A percentile compares a stretch with the other conserved stretches of the same genome.
Conservation (phyloP, 345 rosid species). For the Combretum micranthum region DNA sequence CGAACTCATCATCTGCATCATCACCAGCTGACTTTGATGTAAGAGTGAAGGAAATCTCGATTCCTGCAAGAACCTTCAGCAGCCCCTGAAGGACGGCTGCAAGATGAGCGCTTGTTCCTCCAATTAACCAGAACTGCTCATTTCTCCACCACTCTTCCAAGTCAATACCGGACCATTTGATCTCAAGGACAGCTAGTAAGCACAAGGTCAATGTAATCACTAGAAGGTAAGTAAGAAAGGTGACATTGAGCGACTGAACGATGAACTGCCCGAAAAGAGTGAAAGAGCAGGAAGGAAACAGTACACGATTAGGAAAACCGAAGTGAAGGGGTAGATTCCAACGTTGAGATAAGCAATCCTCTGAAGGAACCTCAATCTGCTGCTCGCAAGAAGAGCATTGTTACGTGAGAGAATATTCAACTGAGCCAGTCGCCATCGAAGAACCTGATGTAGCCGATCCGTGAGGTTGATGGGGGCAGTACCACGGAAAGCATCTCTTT, state of each 20-base stretch:
- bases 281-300: constrained; percentile 82
- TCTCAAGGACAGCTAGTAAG: constrained; percentile 61
- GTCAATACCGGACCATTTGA: constrained; percentile 69
- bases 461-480: constrained; percentile 72
- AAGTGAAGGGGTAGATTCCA: constrained; percentile 78
- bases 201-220: constrained; percentile 52
- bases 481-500: constrained; percentile 74
- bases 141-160: constrained; percentile 94
- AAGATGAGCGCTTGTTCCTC: constrained; percentile 85
- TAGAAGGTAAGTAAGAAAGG: constrained; percentile 58
- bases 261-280: constrained; percentile 68
- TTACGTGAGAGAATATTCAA: constrained; percentile 81
- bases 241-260: constrained; percentile 38
- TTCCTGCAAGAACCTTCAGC: constrained; percentile 70
- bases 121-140: constrained; percentile 86
- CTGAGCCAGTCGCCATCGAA: constrained; percentile 83
- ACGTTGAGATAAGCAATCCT: constrained; percentile 81
- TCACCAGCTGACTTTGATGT: constrained; percentile 65
- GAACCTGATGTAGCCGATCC: constrained; percentile 79
- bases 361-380: constrained; percentile 52
- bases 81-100: constrained; percentile 81
- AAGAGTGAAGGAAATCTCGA: constrained; percentile 68
- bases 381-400: constrained; percentile 58
- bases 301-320: constrained; percentile 69
- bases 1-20: constrained; percentile 57